Base-by-base conservation (phyloP, 768 basidiomycete species). In the Obba rivulosa region DNA sequence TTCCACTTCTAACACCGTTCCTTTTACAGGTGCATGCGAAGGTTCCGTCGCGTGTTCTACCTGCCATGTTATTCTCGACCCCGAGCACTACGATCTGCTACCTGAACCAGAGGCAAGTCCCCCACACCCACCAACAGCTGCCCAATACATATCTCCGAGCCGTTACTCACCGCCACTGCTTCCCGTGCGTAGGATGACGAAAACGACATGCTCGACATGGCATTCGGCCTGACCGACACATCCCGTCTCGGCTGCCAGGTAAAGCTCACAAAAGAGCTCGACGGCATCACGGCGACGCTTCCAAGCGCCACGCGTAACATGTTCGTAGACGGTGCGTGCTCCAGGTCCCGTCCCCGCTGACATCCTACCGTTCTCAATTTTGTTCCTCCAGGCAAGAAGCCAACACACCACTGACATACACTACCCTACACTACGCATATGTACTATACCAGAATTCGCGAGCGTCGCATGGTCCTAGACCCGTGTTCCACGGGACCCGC, bases 181-280 rank as follows among this genome's bases (percentile, higher is more conserved):
- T n/a, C n/a, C n/a, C n/a, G n/a, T n/a, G n/a, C n/a, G n/a, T 18
- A 88, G 47, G 95, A 98, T 56, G 95, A 99, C 62, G 95, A 99
- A 69, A 99, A 97, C 60, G 94, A 92, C 59, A 93, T 94, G 92
- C 78, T 99, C 34, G 95, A 97, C 66, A 90, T 98, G 78, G 95
- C 95, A 3, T 98, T 97, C 59, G 96, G 92, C 0, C 74, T 98
- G 45, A 94, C 92, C 0, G 95, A 97, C 60, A 97, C 95, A 57
- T 95, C 87, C 53, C 73, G 83, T 9, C 69, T 90, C 17, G 87
- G 87, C 0, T 88, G 87, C 60, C 87, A 88, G 62, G 84, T 88
- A 63, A 66, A 83, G 45, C 66, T 99, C 23, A 90, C 85, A 9
- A 80, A 73, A 48, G 88, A 88, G 42, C 65, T 97, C 57, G 87